Base-by-base conservation (phyloP, 2,329 filamentous ascomycete genomes). In the Penicillium sp. region DNA sequence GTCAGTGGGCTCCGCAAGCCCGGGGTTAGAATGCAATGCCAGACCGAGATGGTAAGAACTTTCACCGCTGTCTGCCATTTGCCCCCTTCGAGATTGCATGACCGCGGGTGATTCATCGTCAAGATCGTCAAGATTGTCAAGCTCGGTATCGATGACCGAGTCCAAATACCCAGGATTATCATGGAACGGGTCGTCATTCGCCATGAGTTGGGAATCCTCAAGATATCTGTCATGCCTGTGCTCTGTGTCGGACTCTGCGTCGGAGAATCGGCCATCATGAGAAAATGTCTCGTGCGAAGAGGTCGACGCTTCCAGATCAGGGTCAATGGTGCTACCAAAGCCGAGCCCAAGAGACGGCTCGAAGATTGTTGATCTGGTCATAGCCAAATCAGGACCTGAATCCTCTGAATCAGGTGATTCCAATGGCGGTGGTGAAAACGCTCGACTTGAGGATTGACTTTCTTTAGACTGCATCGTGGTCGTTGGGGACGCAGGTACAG, bases 321-420 rank as follows among this genome's bases (percentile, higher is more conserved):
- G 53, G 6, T 43, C 5, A 0, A 39, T 35, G 10, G 18, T 27
- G 27, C 55, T 60, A 14, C n/a, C 57, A 22, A 31, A 43, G 9
- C 37, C 46, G 31, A 58, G 43, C 4, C 55, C 56, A 36, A 64
- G 65, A 31, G 68, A 65, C 11, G 66, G 70, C 31, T 75, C 69
- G n/a, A 78, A 69, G 24, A 78, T 74, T 6, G 73, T 76, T 11
- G 76, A 78, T 16, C 66, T 68, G n/a, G 74, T 70, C 70, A 78
- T 73, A 14, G 69, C 69, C 18, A 74, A 64, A 11, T 50, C 61
- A 3, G 66, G 66, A 27, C 66, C 68, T 6, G 68, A 69, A 22
- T 58, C 65, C 14, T 66, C 68, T 6, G 68, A 69, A 22, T 58
- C 65, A 14, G 70, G 65, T 5, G 69, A 66, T 19, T 64, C 55